A percentile compares a stretch with the other conserved stretches of the same genome.
Evolutionary conservation across 2,329 filamentous ascomycete species (phyloP).

Genomic region (Grosmannia serpens): DNA sequence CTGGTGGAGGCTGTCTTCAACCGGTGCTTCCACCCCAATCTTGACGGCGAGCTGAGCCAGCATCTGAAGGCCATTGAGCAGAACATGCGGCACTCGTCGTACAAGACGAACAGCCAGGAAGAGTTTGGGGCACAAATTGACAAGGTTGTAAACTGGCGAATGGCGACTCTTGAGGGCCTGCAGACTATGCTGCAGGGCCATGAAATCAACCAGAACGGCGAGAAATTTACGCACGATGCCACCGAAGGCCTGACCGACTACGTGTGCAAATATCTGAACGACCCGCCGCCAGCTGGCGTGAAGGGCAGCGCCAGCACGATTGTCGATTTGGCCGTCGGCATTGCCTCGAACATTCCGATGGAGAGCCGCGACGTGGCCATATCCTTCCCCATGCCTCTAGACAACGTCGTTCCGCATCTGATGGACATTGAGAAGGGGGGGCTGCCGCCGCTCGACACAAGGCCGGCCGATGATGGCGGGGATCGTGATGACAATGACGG

Average conservation of each 20-base stretch:
- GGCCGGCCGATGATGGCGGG: conserved; percentile 23
- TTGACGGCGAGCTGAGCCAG: conserved; percentile 64
- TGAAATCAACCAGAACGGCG: conserved; percentile 53
- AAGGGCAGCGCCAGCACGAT: conserved; percentile 87
- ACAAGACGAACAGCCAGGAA: conserved; percentile 64
- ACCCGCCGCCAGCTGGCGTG: conserved; percentile 69
- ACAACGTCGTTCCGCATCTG: conserved; percentile 53
- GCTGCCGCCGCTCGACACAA: conserved; percentile 48
- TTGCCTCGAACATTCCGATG: conserved; percentile 74
- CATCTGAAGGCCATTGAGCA: conserved; percentile 79
- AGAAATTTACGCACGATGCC: conserved; percentile 57
- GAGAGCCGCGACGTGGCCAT: conserved; percentile 88
- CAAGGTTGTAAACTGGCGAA: conserved; percentile 85
- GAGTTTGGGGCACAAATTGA: conserved; percentile 79
- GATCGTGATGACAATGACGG: conserved; percentile 23
- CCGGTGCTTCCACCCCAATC: conserved; percentile 80
- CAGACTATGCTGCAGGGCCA: conserved; percentile 55
- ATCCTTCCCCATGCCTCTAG: conserved; percentile 71
- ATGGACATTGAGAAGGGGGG: conserved; percentile 79
- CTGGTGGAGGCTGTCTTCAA: conserved; percentile 85
- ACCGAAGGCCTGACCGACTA: conserved; percentile 57
- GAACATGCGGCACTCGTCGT: conserved; percentile 70
- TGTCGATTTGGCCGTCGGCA: conserved; percentile 76
- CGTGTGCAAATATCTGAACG: conserved; percentile 62
- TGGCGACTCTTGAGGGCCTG: conserved; percentile 88